These are phyloP conservation scores for Wickerhamomyces strasburgensis DNA, from an alignment of 805 yeast species.

Conservation along the genomic window DNA sequence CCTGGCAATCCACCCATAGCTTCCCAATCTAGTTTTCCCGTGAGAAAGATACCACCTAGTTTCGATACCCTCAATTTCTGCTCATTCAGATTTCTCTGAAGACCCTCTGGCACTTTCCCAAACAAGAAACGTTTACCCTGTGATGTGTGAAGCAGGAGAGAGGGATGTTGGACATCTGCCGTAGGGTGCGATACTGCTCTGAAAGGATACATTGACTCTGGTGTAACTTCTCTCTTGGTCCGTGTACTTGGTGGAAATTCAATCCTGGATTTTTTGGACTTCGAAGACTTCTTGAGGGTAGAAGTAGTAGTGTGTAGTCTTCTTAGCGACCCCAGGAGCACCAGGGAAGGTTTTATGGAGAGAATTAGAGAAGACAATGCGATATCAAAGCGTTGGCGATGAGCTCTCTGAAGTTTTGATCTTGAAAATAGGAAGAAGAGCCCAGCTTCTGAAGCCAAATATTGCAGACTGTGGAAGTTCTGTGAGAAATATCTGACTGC, in stretches of 20 bases:
- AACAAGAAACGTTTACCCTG: conserved; percentile 48
- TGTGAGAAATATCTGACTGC: too few species aligned
- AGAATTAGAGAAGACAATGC: too few species aligned
- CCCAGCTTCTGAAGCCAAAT: too few species aligned
- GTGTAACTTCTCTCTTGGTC: not conserved
- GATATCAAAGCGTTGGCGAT: too few species aligned
- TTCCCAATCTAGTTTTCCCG: conserved; percentile 76
- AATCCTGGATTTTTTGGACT: not conserved
- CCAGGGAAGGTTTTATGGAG: too few species aligned
- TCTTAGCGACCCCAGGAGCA: too few species aligned
- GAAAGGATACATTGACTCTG: conserved; percentile 41
- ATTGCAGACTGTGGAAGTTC: too few species aligned
- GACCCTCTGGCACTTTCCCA: conserved; percentile 83
- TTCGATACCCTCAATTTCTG: conserved; percentile 52
- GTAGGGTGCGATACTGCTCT: conserved; percentile 57
- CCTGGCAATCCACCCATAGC: conserved; percentile 94
- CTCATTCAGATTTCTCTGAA: conserved; percentile 70
- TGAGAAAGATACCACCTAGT: conserved; percentile 61
- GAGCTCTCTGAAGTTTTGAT: too few species aligned
- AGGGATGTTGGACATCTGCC: conserved; percentile 53
- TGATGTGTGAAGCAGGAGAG: conserved; percentile 39
- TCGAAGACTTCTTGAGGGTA: not conserved
- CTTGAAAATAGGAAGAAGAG: too few species aligned
- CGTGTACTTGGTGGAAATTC: not conserved
- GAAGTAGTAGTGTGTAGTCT: too few species aligned